Evolutionary conservation across 441 rosid species (phyloP).

Genomic region (Raphanus hybrid): DNA sequence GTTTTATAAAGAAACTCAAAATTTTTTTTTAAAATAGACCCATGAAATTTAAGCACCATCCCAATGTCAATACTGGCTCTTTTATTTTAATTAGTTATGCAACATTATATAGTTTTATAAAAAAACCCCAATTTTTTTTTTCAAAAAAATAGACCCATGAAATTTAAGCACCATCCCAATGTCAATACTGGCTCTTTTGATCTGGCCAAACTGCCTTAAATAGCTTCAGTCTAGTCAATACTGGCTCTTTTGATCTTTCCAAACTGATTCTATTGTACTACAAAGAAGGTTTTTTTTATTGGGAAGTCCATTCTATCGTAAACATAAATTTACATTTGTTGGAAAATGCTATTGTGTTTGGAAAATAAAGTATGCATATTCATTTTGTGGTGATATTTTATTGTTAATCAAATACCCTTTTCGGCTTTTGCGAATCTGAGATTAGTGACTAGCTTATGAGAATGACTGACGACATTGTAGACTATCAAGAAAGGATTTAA

Average conservation of each 20-base stretch:
- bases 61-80: too few relatives aligned
- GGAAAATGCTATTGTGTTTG: slow-evolving; percentile 15
- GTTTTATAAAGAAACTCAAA: too few relatives aligned
- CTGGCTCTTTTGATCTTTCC: slow-evolving; percentile 5
- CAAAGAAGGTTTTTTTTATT: background rate
- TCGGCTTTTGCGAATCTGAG: background rate
- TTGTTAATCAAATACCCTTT: background rate
- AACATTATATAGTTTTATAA: too few relatives aligned
- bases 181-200: too few relatives aligned
- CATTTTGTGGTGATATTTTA: background rate
- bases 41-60: too few relatives aligned
- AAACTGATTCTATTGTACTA: background rate
- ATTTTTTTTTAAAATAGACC: too few relatives aligned
- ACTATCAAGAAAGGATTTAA: too few relatives aligned
- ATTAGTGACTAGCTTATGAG: background rate
- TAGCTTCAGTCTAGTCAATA: background rate
- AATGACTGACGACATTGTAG: background rate
- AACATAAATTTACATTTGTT: slow-evolving; percentile 16
- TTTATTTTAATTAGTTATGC: too few relatives aligned
- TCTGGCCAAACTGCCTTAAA: background rate
- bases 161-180: too few relatives aligned
- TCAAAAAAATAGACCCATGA: too few relatives aligned
- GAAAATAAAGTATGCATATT: background rate
- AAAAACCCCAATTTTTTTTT: too few relatives aligned
- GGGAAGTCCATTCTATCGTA: slow-evolving; percentile 10